These are phyloP conservation scores for Alloascoidea africana DNA, from an alignment of 805 yeast genomes.

Conservation along the genomic window DNA sequence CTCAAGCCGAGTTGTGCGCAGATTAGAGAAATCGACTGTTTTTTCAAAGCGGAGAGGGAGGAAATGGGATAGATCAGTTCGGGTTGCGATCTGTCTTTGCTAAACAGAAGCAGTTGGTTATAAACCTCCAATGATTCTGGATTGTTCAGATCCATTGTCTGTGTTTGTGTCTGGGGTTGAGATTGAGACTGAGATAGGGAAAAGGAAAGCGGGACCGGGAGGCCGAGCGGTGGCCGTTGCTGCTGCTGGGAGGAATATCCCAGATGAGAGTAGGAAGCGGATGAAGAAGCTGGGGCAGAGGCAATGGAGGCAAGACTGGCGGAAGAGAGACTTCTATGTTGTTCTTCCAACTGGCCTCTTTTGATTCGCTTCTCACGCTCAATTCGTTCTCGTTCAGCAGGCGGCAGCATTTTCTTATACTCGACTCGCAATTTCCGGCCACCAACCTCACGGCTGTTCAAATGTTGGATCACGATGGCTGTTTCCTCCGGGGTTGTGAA, in stretches of 20 bases:
- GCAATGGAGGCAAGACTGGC: constrained; percentile 4
- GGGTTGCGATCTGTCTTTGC: constrained; percentile 48
- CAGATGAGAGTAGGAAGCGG: constrained; percentile 4
- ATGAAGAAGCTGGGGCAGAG: constrained; percentile 2
- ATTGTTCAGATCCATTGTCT: constrained; percentile 72
- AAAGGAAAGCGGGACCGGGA: constrained; percentile 6
- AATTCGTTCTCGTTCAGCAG: constrained; percentile 85
- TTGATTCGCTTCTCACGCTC: constrained; percentile 93
- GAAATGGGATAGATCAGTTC: constrained; percentile 64
- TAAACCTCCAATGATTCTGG: constrained; percentile 81
- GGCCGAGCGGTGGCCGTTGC: constrained; percentile 11
- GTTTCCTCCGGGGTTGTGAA: constrained; percentile 93
- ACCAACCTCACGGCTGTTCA: constrained; percentile 91
- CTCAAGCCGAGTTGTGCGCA: too few relatives aligned
- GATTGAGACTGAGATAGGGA: constrained; percentile 11
- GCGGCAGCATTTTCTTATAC: constrained; percentile 92
- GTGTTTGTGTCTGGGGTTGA: constrained; percentile 25
- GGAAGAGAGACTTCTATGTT: constrained; percentile 58
- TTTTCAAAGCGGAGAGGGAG: constrained; percentile 37
- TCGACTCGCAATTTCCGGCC: constrained; percentile 92
- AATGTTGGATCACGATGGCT: constrained; percentile 60
- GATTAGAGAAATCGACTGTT: too few relatives aligned
- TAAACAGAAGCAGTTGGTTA: constrained; percentile 67
- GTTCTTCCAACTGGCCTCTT: constrained; percentile 93
- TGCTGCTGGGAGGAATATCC: constrained; percentile 5